Evolutionary conservation across 192 early-diverging fungal species (phyloP).

Genomic region (Rhizoclosmatium sp.): DNA sequence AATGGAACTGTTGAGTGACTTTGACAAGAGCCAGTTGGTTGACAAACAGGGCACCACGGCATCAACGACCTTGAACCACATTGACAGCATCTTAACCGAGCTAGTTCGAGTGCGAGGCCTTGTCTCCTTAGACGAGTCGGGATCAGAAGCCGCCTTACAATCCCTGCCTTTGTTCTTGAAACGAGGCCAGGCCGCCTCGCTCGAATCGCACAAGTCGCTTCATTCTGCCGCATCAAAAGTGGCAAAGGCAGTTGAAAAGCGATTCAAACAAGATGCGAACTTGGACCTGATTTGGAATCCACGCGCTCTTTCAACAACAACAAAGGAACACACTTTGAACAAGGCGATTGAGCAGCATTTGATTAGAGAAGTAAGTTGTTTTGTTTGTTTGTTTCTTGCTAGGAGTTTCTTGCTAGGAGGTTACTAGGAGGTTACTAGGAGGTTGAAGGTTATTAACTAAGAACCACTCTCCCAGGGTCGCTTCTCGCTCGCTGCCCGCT

Average conservation of each 20-base stretch:
- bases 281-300: constrained; percentile 64
- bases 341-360: constrained; percentile 78
- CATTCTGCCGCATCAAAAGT: constrained; percentile 33
- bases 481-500: neutral
- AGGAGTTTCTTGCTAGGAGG: too few relatives aligned
- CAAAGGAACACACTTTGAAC: constrained; percentile 69
- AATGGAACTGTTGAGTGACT: constrained; percentile 33
- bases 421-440: too few relatives aligned
- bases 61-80: neutral
- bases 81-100: constrained; percentile 1
- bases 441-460: too few relatives aligned
- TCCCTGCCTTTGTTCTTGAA: neutral
- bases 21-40: constrained; percentile 14
- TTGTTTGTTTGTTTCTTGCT: too few relatives aligned
- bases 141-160: neutral
- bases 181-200: neutral
- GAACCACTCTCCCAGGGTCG: neutral
- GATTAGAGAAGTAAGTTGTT: constrained; percentile 59
- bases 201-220: constrained; percentile 39
- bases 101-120: neutral
- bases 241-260: constrained; percentile 43
- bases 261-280: constrained; percentile 34
- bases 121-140: neutral
- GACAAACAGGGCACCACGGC: constrained; percentile 14
- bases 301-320: constrained; percentile 78